phyloP scores from a whole-genome alignment of 176 grass and related monocot genomes.

The Typha latifolia region DNA sequence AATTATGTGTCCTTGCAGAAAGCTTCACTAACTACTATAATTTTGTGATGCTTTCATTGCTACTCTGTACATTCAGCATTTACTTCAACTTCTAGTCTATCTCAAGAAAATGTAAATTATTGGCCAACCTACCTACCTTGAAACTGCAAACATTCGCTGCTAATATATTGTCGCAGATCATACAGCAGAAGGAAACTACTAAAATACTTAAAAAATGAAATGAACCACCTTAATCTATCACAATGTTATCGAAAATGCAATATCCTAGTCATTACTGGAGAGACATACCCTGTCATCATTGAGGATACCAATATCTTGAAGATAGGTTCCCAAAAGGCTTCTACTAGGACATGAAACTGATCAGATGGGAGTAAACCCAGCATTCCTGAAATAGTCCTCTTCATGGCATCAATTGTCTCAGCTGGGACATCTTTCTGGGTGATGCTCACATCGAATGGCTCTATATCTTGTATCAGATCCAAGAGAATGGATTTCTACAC shows the following conservation, averaged over 20 bases:
- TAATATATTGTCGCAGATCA: no score
- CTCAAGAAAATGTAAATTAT: no score
- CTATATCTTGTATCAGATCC: slow-evolving; percentile 94
- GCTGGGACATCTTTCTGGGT: slow-evolving; percentile 87
- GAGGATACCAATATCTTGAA: slow-evolving; percentile 96
- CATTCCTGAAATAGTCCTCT: slow-evolving; percentile 96
- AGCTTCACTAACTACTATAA: no score
- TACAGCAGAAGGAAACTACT: no score
- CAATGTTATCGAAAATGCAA: slow-evolving; percentile 13
- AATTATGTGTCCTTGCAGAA: no score
- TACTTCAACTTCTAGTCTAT: no score
- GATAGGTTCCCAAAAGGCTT: slow-evolving; percentile 81
- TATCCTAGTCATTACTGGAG: neutral
- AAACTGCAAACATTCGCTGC: no score
- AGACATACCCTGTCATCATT: slow-evolving; percentile 84
- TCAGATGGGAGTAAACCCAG: slow-evolving; percentile 89
- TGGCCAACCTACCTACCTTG: no score
- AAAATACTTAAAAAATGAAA: neutral
- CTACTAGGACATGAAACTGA: slow-evolving; percentile 82
- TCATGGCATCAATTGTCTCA: slow-evolving; percentile 91
- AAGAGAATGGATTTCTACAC: slow-evolving; percentile 76
- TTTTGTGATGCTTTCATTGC: no score
- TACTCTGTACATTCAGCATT: no score
- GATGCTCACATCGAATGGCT: slow-evolving; percentile 74
- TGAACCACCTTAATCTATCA: slow-evolving; percentile 3